Base-by-base conservation (phyloP, 805 yeast genomes). In the Hemisphaericaspora nanyangensis region DNA sequence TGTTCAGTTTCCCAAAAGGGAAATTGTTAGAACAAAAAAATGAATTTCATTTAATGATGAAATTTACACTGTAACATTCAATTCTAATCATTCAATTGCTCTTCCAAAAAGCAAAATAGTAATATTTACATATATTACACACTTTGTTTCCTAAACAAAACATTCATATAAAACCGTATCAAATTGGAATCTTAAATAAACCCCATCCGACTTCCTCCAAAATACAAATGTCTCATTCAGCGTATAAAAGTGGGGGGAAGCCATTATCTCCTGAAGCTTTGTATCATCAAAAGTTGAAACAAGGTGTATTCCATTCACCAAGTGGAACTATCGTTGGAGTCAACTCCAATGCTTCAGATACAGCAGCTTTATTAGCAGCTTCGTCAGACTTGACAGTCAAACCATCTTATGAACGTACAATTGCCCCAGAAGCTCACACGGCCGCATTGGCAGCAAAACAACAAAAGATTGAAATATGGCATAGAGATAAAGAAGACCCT, bases 311-410 rank as follows among this genome's bases (percentile, higher is more conserved):
- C 61, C 47, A 84, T 76, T 34, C 77, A 60, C 55, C 70, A 35
- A 45, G 72, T 15, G 66, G 60, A 37, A 68, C 68, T 3, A 61
- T 71, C 8, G 61, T 79, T 5, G 90, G 91, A n/a, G 84, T 82
- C 22, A 72, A 76, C 44, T 72, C 80, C 42, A 70, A 76, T 30
- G 86, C 89, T 20, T 75, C 86, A 12, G 88, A 81, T 54, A 77
- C 84, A 5, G 91, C 95, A 35, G 93, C 93, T 1, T 64, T 82
- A 38, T 66, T 83, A 45, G 95, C 93, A 2, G 76, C 85, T 6
- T 75, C 80, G 10, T 63, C 84, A 2, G 85, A 80, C 56, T 68
- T 80, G 32, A 71, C 79, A 2, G 76, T 82, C 28, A 76, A 74
- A 45, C 79, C 87, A 11, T 47, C 67, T 11, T 84, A 82, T 57